Base-by-base conservation (phyloP, 2,329 filamentous ascomycete species). In the Esteya vermicola region DNA sequence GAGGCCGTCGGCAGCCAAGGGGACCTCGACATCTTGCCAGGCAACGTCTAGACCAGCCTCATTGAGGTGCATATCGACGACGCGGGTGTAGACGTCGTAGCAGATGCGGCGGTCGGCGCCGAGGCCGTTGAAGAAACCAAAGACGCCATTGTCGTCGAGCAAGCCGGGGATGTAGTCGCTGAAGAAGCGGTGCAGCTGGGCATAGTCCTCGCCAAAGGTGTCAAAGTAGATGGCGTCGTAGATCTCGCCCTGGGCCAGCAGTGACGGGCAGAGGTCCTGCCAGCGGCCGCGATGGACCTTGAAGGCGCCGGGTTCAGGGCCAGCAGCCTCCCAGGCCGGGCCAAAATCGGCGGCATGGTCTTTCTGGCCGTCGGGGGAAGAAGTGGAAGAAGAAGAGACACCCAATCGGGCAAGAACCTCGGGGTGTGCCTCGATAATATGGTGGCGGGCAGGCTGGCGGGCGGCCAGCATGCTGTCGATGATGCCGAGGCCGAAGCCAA, bases 201-300 rank as follows among this genome's bases (percentile, higher is more conserved):
- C 67, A 59, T 96, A 98, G 47, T 91, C 84, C 61, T 98, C 91
- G 7, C 86, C 91, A 57, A 96, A 96, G 0, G 91, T 98, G 55
- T 98, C 91, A 54, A 95, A 96, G 64, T 96, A 98, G 49, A 98
- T 85, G 22, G 81, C 84, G 54, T 93, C 84, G 53, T 89, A 88
- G 12, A 76, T 63, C 51, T 81, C 70, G 9, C 81, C 81, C 31
- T 75, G 62, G 43, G 75, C 72, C 1, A 89, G 61, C 8, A 93
- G 64, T 38, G 64, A 63, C 0, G 79, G 81, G 14, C 88, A 64
- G 0, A 91, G 62, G 43, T 91, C 82, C 58, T 93, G 86, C 86
- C 86, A 93, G 48, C 68, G 69, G 3, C 85, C 83, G 28, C 70
- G 64, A 54, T 85, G 75, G 20, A 93, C 72, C 50, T 79, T 75